These are phyloP conservation scores for Sideroxylon spinosum DNA, from an alignment of 179 eudicot species.

Conservation along the genomic window DNA sequence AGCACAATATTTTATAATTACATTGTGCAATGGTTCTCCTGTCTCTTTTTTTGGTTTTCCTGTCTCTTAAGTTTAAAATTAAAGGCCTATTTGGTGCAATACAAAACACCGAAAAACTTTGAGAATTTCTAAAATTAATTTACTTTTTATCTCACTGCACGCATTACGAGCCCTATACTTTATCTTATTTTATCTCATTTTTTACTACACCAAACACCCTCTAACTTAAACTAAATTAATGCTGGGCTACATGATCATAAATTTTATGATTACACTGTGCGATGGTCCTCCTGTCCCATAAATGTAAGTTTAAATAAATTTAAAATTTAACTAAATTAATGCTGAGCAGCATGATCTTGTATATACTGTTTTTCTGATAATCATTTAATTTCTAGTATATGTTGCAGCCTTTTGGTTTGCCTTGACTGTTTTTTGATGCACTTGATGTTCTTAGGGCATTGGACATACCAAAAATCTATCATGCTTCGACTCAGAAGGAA, in stretches of 20 bases:
- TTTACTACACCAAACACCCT: too few species aligned
- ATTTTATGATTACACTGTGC: background rate
- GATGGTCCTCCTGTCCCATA: background rate
- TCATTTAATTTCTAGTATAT: conserved; percentile 1
- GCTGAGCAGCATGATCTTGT: background rate
- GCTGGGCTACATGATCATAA: too few species aligned
- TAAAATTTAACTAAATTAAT: background rate
- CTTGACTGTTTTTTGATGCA: conserved; percentile 1
- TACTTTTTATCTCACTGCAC: too few species aligned
- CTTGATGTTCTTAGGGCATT: conserved; percentile 17
- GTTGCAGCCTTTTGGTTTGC: background rate
- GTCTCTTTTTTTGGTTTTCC: too few species aligned
- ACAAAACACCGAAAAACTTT: too few species aligned
- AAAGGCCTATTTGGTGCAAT: too few species aligned
- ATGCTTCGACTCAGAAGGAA: conserved; percentile 17
- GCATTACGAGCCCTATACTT: too few species aligned
- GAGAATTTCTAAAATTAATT: too few species aligned
- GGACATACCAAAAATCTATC: conserved; percentile 17
- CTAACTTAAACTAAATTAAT: too few species aligned
- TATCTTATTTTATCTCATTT: too few species aligned
- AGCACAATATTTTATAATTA: background rate
- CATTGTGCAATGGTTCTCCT: background rate
- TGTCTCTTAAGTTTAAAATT: too few species aligned
- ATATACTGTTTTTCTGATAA: background rate
- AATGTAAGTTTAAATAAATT: background rate